phyloP scores from a whole-genome alignment of 345 rosid genomes.

The Trapa incisa region DNA sequence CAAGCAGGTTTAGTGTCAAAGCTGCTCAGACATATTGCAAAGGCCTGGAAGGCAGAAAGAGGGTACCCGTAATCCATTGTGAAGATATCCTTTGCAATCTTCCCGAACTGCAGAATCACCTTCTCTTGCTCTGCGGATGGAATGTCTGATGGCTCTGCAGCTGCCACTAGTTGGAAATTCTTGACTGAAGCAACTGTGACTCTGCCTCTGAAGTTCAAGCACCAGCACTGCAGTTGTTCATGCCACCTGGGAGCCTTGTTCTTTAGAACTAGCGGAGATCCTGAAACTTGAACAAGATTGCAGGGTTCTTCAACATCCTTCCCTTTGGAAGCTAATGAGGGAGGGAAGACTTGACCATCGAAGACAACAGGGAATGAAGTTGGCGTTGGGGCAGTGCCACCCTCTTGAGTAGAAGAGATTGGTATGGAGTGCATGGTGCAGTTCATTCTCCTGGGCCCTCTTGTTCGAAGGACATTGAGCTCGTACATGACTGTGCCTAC shows the following conservation, averaged over 20 bases:
- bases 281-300: neutral
- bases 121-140: constrained; percentile 45
- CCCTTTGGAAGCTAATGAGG: too few species aligned
- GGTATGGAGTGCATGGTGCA: constrained; percentile 73
- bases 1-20: too few species aligned
- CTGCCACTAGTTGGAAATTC: constrained; percentile 86
- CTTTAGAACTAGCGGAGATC: constrained; percentile 53
- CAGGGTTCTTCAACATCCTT: too few species aligned
- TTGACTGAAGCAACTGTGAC: constrained; percentile 94
- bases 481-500: constrained; percentile 58
- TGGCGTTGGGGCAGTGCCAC: constrained; percentile 14
- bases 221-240: constrained; percentile 91
- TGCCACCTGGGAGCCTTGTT: constrained; percentile 95
- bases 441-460: constrained; percentile 93
- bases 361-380: constrained; percentile 13
- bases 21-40: constrained; percentile 67
- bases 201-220: constrained; percentile 82
- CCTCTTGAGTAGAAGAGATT: constrained; percentile 32
- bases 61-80: constrained; percentile 93
- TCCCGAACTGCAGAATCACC: constrained; percentile 80
- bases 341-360: neutral
- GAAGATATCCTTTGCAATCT: constrained; percentile 81
- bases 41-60: constrained; percentile 82
- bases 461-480: constrained; percentile 75
- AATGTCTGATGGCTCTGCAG: constrained; percentile 36